A percentile compares a stretch with the other conserved stretches of the same genome.
Conservation (phyloP, 345 rosid species). For the Angophora floribunda region DNA sequence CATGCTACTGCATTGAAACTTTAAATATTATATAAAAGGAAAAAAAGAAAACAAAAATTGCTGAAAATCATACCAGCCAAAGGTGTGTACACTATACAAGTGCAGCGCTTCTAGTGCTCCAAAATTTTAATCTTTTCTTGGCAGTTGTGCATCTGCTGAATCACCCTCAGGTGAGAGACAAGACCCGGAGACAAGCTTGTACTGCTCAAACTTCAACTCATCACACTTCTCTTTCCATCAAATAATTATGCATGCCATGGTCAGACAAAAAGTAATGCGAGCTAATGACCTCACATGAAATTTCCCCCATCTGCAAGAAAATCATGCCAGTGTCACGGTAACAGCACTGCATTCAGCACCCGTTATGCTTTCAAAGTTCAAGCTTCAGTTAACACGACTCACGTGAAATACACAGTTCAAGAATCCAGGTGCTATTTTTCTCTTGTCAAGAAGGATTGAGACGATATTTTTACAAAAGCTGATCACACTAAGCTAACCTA, state of each 20-base stretch:
- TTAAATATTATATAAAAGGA: neutral
- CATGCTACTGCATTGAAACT: neutral
- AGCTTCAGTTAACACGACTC: neutral
- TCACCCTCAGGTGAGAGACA: constrained; percentile 40
- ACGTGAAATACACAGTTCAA: rapidly evolving
- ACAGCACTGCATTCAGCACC: neutral
- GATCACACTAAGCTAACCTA: neutral
- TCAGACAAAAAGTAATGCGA: rapidly evolving
- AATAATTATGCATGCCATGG: neutral
- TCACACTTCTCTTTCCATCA: constrained; percentile 35
- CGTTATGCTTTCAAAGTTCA: neutral
- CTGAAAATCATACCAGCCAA: neutral
- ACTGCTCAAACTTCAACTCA: constrained; percentile 60
- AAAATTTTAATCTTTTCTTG: constrained; percentile 57
- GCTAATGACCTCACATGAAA: neutral
- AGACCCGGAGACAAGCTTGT: constrained; percentile 31
- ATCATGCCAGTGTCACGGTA: neutral
- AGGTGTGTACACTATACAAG: neutral
- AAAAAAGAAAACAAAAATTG: neutral
- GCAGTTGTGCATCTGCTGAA: constrained; percentile 47
- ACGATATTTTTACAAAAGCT: neutral
- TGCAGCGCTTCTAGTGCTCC: constrained; percentile 16
- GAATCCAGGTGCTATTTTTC: neutral
- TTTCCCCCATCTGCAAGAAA: too few relatives aligned
- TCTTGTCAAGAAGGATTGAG: rapidly evolving